phyloP scores from a whole-genome alignment of 164 flowering plant genomes.

The Magnolia sinica region DNA sequence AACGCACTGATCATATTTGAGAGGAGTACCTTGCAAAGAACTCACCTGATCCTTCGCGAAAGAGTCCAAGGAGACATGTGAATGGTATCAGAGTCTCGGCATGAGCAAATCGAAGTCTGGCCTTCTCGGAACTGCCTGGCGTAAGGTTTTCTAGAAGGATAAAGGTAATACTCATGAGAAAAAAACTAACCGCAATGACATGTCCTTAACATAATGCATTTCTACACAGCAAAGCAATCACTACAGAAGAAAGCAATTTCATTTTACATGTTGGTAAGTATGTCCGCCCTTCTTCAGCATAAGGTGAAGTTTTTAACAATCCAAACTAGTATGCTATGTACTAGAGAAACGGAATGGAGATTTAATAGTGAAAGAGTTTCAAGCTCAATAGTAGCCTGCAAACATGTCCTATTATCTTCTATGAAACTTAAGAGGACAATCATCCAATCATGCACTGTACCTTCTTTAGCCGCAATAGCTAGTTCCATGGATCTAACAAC shows the following conservation, averaged over 20 bases:
- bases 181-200: not conserved
- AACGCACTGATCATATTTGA: no score
- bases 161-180: not conserved
- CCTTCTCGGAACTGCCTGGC: slow-evolving; percentile 83
- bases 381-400: not conserved
- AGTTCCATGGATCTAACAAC: slow-evolving; percentile 79
- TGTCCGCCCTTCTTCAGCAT: no score
- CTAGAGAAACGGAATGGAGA: not conserved
- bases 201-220: not conserved
- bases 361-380: not conserved
- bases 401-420: not conserved
- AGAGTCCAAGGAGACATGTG: slow-evolving; percentile 93
- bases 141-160: slow-evolving; percentile 44
- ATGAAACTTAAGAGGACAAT: not conserved
- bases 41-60: slow-evolving; percentile 77
- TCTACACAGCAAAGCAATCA: not conserved
- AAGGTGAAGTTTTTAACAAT: no score
- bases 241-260: no score
- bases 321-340: no score
- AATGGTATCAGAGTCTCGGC: slow-evolving; percentile 96
- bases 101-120: slow-evolving; percentile 92
- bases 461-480: slow-evolving; percentile 80
- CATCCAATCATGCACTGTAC: slow-evolving; percentile 30
- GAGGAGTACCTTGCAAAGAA: not conserved
- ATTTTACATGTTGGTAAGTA: not conserved